Conservation (phyloP, 257 asterid genomes). For the Avicennia marina region DNA sequence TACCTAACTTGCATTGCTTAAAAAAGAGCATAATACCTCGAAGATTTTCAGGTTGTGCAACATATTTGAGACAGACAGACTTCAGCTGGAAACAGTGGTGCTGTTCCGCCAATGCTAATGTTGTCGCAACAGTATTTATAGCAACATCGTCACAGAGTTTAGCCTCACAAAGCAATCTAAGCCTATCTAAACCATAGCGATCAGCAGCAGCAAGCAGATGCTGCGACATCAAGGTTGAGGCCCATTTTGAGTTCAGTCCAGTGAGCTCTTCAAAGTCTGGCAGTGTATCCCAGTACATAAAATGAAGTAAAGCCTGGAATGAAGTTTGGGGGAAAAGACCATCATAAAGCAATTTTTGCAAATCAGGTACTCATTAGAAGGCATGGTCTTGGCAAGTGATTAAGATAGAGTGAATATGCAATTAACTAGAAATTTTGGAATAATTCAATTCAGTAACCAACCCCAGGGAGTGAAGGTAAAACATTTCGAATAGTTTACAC, state of each 20-base stretch:
- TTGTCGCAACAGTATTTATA: conserved; percentile 75
- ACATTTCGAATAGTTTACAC: not conserved
- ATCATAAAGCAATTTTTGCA: not conserved
- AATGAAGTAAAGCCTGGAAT: conserved; percentile 61
- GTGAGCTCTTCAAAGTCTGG: conserved; percentile 68
- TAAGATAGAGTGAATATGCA: no score
- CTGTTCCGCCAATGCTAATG: conserved; percentile 73
- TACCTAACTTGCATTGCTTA: conserved; percentile 3
- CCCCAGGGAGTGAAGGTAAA: not conserved
- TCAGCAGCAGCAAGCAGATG: conserved; percentile 81
- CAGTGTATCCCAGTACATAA: conserved; percentile 57
- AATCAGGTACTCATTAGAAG: not conserved
- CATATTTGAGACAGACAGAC: conserved; percentile 57
- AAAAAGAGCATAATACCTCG: conserved; percentile 27
- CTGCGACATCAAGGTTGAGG: conserved; percentile 68
- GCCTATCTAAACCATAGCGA: conserved; percentile 65
- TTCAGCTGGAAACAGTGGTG: conserved; percentile 75
- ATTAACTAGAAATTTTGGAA: not conserved
- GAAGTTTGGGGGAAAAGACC: no score
- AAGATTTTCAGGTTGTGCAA: conserved; percentile 56
- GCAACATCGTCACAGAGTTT: conserved; percentile 57
- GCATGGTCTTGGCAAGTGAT: not conserved
- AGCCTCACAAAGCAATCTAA: conserved; percentile 62
- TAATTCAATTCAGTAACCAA: not conserved
- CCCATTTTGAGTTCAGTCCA: conserved; percentile 54